Percentiles rank a stretch among this genome's conserved stretches.
Evolutionary conservation across 1,284 basidiomycete genomes (phyloP).

Genomic region (Irpex rosettiformis): DNA sequence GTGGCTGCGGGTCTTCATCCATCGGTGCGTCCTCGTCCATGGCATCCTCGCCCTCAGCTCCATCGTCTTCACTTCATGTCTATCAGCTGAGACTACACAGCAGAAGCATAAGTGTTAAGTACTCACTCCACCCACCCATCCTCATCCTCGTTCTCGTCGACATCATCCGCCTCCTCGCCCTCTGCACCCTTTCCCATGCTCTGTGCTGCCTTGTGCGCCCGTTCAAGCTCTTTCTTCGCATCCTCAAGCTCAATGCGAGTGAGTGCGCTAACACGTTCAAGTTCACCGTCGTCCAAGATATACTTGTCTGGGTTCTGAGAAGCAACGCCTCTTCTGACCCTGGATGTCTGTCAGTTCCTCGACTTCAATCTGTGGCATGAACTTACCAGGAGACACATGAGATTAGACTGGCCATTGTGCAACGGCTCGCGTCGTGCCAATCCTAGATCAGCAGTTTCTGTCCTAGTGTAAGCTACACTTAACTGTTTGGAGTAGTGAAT

Average conservation of each 20-base stretch:
- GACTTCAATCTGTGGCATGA: background rate
- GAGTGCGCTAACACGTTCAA: slow-evolving; percentile 87
- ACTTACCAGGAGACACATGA: slow-evolving; percentile 51
- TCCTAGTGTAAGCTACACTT: too few species aligned
- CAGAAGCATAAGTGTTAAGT: slow-evolving; percentile 13
- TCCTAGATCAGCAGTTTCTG: background rate
- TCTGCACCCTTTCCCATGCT: slow-evolving; percentile 68
- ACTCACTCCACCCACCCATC: slow-evolving; percentile 82
- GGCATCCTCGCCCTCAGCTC: slow-evolving; percentile 46
- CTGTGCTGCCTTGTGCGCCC: slow-evolving; percentile 75
- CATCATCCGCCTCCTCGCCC: slow-evolving; percentile 51
- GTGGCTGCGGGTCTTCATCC: slow-evolving; percentile 27
- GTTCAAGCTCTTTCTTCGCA: slow-evolving; percentile 81
- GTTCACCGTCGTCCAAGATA: slow-evolving; percentile 86
- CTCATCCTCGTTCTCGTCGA: slow-evolving; percentile 49
- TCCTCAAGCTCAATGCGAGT: slow-evolving; percentile 88
- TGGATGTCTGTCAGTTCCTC: slow-evolving; percentile 30
- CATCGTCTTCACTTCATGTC: slow-evolving; percentile 42
- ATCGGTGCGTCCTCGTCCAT: slow-evolving; percentile 63
- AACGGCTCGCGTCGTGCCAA: background rate
- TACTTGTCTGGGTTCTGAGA: slow-evolving; percentile 83
- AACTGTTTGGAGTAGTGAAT: too few species aligned
- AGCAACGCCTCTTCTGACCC: slow-evolving; percentile 86
- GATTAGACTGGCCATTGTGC: slow-evolving; percentile 66
- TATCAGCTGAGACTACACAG: slow-evolving; percentile 19